These are phyloP conservation scores for Polytrichum formosum DNA, from an alignment of 225 moss, liverwort and hornwort species.

Conservation along the genomic window DNA sequence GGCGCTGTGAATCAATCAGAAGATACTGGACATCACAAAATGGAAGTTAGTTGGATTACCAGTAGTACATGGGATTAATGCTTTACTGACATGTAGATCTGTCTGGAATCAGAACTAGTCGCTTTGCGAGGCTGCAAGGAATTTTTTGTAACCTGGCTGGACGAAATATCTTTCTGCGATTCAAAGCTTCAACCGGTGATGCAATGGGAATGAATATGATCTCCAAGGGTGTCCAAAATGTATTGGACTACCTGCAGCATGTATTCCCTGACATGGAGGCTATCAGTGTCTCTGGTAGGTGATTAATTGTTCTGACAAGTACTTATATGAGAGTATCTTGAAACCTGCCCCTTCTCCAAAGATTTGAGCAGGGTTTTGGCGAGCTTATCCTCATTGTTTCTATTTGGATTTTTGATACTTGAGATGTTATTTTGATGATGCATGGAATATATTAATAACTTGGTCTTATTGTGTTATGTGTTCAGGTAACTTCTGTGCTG, in stretches of 20 bases:
- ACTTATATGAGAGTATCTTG: background rate
- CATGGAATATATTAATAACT: background rate
- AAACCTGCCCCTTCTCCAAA: too few relatives aligned
- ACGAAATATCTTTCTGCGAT: constrained; percentile 59
- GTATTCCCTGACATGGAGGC: constrained; percentile 58
- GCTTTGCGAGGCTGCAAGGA: constrained; percentile 58
- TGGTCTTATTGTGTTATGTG: background rate
- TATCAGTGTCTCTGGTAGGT: constrained; percentile 59
- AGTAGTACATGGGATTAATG: too few relatives aligned
- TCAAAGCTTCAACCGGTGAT: constrained; percentile 52
- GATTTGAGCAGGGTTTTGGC: too few relatives aligned
- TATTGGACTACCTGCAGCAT: constrained; percentile 60
- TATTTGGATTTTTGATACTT: background rate
- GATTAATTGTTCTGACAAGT: background rate
- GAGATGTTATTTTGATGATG: constrained; percentile 6
- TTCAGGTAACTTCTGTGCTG: constrained; percentile 66
- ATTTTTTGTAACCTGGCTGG: constrained; percentile 57
- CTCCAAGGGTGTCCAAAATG: constrained; percentile 62
- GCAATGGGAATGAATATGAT: constrained; percentile 83
- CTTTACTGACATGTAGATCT: constrained; percentile 13
- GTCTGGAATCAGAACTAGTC: constrained; percentile 44
- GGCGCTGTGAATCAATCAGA: too few relatives aligned
- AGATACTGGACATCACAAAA: too few relatives aligned
- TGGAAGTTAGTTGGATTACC: too few relatives aligned
- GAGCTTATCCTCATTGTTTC: too few relatives aligned